These are phyloP conservation scores for Nissolia schottii DNA, from an alignment of 306 rosid species.

Conservation along the genomic window DNA sequence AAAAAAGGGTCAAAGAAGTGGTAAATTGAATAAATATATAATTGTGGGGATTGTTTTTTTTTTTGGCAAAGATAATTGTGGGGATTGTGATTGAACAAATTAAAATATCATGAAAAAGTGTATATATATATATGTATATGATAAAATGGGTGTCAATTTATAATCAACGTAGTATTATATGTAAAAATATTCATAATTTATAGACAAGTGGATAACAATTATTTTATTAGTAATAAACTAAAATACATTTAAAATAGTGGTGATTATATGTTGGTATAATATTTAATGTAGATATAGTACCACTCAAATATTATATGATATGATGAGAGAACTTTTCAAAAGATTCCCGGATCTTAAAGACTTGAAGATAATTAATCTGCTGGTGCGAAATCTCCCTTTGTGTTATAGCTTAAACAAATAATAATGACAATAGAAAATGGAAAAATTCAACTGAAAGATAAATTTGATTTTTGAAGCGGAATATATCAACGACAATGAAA, in stretches of 20 bases:
- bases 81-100: background rate
- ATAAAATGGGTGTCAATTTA: no score
- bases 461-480: background rate
- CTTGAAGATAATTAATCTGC: background rate
- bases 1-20: conserved; percentile 2
- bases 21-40: background rate
- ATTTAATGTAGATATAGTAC: no score
- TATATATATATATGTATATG: no score
- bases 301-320: no score
- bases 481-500: background rate
- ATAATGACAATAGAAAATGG: background rate
- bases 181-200: no score
- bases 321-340: background rate
- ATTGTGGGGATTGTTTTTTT: background rate
- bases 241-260: no score
- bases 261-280: no score
- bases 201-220: no score
- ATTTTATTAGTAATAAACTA: no score
- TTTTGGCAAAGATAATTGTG: no score
- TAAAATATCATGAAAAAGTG: background rate
- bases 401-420: background rate
- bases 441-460: background rate
- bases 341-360: background rate
- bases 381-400: background rate
- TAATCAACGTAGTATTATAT: no score